Percentiles rank a stretch among this genome's conserved stretches.
phyloP scores from a whole-genome alignment of 352 stramenopile genomes.

The Globisporangium recalcitrans region DNA sequence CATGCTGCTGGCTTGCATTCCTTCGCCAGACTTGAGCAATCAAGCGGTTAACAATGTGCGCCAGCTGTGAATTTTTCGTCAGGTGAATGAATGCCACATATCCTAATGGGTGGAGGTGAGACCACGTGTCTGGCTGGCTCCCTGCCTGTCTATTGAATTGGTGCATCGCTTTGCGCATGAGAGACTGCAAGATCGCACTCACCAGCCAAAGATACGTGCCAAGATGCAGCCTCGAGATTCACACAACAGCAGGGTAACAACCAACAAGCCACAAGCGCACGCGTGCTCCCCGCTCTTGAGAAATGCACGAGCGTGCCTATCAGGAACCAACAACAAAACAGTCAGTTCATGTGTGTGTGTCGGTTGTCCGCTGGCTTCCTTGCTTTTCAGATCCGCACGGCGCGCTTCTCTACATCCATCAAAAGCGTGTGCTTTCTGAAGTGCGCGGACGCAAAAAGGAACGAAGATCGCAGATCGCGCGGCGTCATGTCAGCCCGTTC shows the following conservation, averaged over 20 bases:
- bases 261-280: neutral
- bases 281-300: neutral
- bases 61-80: too few relatives aligned
- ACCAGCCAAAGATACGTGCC: neutral
- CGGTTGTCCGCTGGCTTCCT: neutral
- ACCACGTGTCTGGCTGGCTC: too few relatives aligned
- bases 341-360: too few relatives aligned
- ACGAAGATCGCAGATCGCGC: neutral
- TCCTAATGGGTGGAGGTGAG: neutral
- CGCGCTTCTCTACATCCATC: neutral
- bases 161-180: neutral
- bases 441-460: neutral
- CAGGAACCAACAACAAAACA: neutral
- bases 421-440: neutral
- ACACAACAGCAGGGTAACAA: neutral
- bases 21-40: too few relatives aligned
- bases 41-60: too few relatives aligned
- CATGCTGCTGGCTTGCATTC: too few relatives aligned
- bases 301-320: neutral
- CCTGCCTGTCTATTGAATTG: neutral
- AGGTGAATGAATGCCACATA: too few relatives aligned
- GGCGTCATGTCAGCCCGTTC: neutral
- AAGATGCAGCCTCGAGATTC: neutral
- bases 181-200: neutral
- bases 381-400: neutral